Evolutionary conservation across 345 rosid species (phyloP).

Genomic region (Acer saccharum): DNA sequence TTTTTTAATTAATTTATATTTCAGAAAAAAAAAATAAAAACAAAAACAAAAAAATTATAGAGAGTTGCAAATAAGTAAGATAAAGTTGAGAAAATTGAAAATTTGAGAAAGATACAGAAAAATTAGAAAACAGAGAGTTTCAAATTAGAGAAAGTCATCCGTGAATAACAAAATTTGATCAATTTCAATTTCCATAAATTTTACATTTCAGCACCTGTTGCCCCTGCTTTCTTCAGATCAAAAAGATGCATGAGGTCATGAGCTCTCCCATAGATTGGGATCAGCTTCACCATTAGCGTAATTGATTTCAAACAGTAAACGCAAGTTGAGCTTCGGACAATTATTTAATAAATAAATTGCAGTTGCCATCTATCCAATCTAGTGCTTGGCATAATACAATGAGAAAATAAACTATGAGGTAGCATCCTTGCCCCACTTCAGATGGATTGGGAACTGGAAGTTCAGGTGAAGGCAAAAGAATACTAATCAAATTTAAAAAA

Average conservation of each 20-base stretch:
- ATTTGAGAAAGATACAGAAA: too few species aligned
- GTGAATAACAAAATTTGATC: too few species aligned
- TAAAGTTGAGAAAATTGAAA: too few species aligned
- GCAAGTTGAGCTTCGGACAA: neutral
- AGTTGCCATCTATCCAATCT: neutral
- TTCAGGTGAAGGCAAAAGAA: neutral
- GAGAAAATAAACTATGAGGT: neutral
- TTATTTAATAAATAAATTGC: neutral
- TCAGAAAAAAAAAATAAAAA: too few species aligned
- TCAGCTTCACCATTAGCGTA: slow-evolving; percentile 38
- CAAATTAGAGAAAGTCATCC: too few species aligned
- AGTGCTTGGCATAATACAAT: neutral
- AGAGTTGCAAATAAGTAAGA: too few species aligned
- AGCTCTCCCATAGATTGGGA: slow-evolving; percentile 90
- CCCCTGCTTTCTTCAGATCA: slow-evolving; percentile 91
- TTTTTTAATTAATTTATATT: too few species aligned
- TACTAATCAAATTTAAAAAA: neutral
- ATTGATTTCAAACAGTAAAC: slow-evolving; percentile 15
- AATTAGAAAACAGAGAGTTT: too few species aligned
- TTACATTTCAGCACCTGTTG: slow-evolving; percentile 45
- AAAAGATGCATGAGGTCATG: slow-evolving; percentile 80
- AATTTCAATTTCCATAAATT: too few species aligned
- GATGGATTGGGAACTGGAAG: neutral
- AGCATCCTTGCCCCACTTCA: neutral
- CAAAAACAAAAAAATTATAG: too few species aligned